Conservation (phyloP, 2,329 filamentous ascomycete genomes). For the Pyrenophora teres region DNA sequence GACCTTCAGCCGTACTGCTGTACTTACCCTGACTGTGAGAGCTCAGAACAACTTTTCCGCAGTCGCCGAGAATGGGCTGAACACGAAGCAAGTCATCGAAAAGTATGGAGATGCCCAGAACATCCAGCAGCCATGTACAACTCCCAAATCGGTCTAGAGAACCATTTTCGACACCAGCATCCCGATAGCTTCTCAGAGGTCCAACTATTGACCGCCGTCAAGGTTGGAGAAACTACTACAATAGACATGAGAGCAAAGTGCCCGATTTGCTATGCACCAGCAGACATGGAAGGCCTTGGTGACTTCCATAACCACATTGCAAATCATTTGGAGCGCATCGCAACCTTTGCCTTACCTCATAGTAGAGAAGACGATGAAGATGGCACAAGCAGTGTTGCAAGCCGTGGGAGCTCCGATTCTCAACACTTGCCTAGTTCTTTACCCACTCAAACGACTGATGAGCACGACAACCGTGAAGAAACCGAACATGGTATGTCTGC, state of each 20-base stretch:
- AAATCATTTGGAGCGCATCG: slow-evolving; percentile 44
- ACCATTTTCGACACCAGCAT: slow-evolving; percentile 40
- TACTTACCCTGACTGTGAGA: slow-evolving; percentile 41
- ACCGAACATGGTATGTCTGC: not conserved
- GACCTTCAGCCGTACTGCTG: slow-evolving; percentile 47
- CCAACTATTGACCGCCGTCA: slow-evolving; percentile 37
- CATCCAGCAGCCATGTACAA: slow-evolving; percentile 39
- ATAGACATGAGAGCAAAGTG: slow-evolving; percentile 38
- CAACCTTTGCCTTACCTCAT: slow-evolving; percentile 42
- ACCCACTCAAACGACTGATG: slow-evolving; percentile 15
- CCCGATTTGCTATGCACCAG: slow-evolving; percentile 38
- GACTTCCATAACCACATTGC: slow-evolving; percentile 44
- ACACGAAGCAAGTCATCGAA: slow-evolving; percentile 46
- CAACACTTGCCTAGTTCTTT: slow-evolving; percentile 26
- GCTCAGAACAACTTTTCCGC: slow-evolving; percentile 38
- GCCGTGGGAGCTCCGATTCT: slow-evolving; percentile 30
- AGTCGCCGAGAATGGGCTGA: slow-evolving; percentile 46
- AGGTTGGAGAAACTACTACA: slow-evolving; percentile 40
- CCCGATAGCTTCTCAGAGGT: slow-evolving; percentile 34
- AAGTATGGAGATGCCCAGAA: slow-evolving; percentile 45
- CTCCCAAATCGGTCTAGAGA: slow-evolving; percentile 28
- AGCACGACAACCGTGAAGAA: not conserved
- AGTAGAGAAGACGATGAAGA: slow-evolving; percentile 35
- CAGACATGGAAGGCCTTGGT: slow-evolving; percentile 28
- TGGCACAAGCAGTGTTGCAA: slow-evolving; percentile 40